phyloP scores from a whole-genome alignment of 352 stramenopile species.

The Globisporangium yorkense region DNA sequence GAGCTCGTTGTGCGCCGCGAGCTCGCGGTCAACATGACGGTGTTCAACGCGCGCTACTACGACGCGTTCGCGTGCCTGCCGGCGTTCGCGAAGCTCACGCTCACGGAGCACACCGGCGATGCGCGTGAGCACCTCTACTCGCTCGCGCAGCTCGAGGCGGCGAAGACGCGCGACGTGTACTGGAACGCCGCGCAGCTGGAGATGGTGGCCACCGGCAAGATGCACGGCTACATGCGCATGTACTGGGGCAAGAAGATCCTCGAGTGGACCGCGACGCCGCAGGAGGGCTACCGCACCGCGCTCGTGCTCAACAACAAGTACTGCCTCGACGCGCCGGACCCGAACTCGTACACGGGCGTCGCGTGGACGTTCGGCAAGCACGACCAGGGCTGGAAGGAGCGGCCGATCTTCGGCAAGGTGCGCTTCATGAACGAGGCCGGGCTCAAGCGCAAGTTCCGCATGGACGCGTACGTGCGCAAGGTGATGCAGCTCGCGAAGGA shows the following conservation, averaged over 20 bases:
- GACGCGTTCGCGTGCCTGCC: conserved; percentile 88
- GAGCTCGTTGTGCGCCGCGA: conserved; percentile 96
- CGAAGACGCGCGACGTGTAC: conserved; percentile 93
- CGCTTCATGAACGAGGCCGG: conserved; percentile 98
- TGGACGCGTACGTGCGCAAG: conserved; percentile 80
- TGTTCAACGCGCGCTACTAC: conserved; percentile 92
- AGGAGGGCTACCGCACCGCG: conserved; percentile 88
- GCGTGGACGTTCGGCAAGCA: conserved; percentile 91
- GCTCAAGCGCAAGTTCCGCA: conserved; percentile 98
- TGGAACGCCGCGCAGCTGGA: conserved; percentile 99
- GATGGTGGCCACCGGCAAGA: conserved; percentile 91
- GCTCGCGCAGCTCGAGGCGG: conserved; percentile 87
- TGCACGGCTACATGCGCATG: conserved; percentile 94
- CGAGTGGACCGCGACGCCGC: conserved; percentile 93
- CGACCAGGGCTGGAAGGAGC: conserved; percentile 96
- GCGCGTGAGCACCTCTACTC: conserved; percentile 90
- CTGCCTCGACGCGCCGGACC: conserved; percentile 94
- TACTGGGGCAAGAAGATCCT: conserved; percentile 99
- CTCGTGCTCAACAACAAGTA: conserved; percentile 99
- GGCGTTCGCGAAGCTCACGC: conserved; percentile 90
- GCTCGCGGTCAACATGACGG: conserved; percentile 96
- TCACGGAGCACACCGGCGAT: conserved; percentile 87
- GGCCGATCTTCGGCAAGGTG: conserved; percentile 98
- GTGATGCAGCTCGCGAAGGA: conserved; percentile 24
- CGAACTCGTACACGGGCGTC: conserved; percentile 90